Percentiles rank a stretch among this genome's conserved stretches.
Conservation (phyloP, 345 rosid species). For the Stellera chamaejasme region DNA sequence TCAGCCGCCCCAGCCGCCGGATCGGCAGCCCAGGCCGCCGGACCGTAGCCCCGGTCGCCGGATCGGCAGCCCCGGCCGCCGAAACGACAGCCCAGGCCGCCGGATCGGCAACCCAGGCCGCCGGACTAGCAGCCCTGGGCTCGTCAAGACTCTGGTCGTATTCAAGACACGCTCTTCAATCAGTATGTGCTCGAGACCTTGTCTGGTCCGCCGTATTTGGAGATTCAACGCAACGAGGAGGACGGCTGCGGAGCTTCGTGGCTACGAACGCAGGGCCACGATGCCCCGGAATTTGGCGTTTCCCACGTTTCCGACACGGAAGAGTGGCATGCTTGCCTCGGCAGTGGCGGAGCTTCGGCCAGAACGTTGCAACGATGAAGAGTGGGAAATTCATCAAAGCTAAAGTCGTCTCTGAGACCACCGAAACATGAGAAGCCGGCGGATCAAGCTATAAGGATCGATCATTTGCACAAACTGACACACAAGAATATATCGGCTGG, state of each 20-base stretch:
- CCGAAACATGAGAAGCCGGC: constrained; percentile 18
- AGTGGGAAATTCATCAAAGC: constrained; percentile 32
- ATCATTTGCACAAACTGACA: constrained; percentile 62
- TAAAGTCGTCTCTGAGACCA: constrained; percentile 5
- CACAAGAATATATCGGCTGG: constrained; percentile 89
- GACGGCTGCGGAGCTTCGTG: constrained; percentile 35
- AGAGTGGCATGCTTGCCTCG: constrained; percentile 23
- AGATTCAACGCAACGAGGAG: constrained; percentile 36
- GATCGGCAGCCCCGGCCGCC: no score
- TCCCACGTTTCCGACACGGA: constrained; percentile 28
- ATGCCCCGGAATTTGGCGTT: constrained; percentile 35
- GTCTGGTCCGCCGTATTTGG: constrained; percentile 70
- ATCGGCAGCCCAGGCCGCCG: no score
- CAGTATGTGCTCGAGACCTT: constrained; percentile 80
- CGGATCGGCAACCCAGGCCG: no score
- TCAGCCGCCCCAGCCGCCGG: no score
- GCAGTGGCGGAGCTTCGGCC: constrained; percentile 6
- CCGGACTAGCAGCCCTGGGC: no score
- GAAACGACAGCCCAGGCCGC: no score
- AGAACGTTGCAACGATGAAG: constrained; percentile 9
- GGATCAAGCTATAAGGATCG: constrained; percentile 42
- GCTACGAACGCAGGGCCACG: constrained; percentile 45
- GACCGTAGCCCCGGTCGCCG: no score
- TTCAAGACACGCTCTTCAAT: constrained; percentile 70
- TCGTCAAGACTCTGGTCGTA: no score